Base-by-base conservation (phyloP, 495 filamentous ascomycete genomes). In the Neurospora sp. region DNA sequence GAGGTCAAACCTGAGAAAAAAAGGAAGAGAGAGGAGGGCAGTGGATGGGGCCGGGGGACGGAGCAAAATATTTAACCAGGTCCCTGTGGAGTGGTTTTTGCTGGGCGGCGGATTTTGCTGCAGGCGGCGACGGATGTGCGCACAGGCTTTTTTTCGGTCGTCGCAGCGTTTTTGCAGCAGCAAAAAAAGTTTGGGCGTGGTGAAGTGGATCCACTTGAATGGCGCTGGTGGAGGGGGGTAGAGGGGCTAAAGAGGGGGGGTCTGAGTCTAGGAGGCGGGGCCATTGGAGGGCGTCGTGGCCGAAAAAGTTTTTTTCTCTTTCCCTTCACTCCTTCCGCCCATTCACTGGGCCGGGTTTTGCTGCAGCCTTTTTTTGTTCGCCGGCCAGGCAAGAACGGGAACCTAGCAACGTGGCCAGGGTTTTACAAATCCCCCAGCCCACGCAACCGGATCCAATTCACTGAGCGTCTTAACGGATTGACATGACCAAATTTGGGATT, bases 241-340 rank as follows among this genome's bases (percentile, higher is more conserved):
- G 48, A 62, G 48, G 20, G 12, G 23, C 48, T 62, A 31, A 59
- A 14, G 48, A 62, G 23, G 48, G 46, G 46, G 54, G 54, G 54
- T 35, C 54, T 66, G 27, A 10, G 27, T 37, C 54, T 37, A 18
- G 14, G 54, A 35, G 54, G 27, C 54, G 27, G 54, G 27, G 54
- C 20, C 27, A 54, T 14, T 62, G 6, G 78, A 42, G 75, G 71
- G 75, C 72, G 74, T 72, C 46, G 70, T 66, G 54, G 54, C 74
- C 74, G 75, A 78, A 80, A 80, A 76, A 70, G 42, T 76, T 77
- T 79, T 79, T 78, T 78, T 71, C 48, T 70, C 71, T 71, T 73
- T 73, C 69, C 70, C 72, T 66, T 46, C 40, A 37, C 69, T 35
- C 54, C 12, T 38, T 12, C 72, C 6, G 18, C 37, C 27, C 35